Conservation (phyloP, 768 basidiomycete species). For the Multifurca ochricompacta region DNA sequence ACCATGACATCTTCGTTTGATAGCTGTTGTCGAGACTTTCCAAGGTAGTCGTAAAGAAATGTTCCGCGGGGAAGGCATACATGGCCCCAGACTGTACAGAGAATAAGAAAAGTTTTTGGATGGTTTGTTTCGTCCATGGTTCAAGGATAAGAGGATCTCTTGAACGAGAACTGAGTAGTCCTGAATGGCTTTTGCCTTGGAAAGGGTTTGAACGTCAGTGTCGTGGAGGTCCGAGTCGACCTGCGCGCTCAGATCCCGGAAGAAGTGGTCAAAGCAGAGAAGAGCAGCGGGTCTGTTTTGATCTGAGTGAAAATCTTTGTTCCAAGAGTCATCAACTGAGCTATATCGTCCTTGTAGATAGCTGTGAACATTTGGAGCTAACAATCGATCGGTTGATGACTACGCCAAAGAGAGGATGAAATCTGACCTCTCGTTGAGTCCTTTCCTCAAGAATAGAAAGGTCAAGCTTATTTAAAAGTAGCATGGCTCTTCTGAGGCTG, state of each 20-base stretch:
- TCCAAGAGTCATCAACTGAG: background rate
- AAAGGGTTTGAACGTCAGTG: background rate
- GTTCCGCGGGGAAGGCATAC: conserved; percentile 6
- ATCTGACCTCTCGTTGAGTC: background rate
- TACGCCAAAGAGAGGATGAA: background rate
- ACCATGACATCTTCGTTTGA: background rate
- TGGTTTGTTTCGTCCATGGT: background rate
- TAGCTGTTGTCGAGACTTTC: background rate
- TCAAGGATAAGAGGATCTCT: background rate
- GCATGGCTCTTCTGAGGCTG: conserved; percentile 1
- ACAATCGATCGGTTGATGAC: background rate
- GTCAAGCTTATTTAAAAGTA: background rate
- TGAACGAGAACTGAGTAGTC: conserved; percentile 1
- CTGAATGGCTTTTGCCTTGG: background rate
- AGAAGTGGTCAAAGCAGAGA: conserved; percentile 14
- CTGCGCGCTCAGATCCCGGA: background rate
- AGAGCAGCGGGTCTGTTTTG: conserved; percentile 10
- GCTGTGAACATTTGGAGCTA: conserved; percentile 14
- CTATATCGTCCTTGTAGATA: background rate
- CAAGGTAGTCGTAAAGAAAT: background rate
- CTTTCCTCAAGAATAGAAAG: background rate
- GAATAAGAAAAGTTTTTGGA: conserved; percentile 12
- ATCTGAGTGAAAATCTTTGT: background rate
- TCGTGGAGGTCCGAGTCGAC: background rate
- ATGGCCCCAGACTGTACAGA: background rate